phyloP scores from a whole-genome alignment of 345 rosid genomes.

The Kernera saxatilis region DNA sequence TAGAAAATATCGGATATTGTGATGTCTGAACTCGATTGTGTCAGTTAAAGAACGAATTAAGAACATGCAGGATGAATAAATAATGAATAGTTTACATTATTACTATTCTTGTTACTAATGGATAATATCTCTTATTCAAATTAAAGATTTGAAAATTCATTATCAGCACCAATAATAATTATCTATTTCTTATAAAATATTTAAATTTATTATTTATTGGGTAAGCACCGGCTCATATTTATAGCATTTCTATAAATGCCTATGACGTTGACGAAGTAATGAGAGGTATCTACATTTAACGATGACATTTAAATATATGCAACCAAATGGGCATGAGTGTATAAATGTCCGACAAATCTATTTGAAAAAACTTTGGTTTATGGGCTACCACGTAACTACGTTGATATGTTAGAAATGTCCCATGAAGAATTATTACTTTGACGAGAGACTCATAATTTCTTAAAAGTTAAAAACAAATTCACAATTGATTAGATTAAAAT shows the following conservation, averaged over 20 bases:
- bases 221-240: constrained; percentile 9
- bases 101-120: background rate
- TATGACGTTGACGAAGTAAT: constrained; percentile 13
- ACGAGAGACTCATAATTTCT: background rate
- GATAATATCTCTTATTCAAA: background rate
- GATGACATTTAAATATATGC: background rate
- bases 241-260: constrained; percentile 12
- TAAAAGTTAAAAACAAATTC: background rate
- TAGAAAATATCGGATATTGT: background rate
- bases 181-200: background rate
- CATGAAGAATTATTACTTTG: background rate
- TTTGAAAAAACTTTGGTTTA: background rate
- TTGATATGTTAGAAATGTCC: background rate
- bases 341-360: background rate
- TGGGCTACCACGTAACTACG: background rate
- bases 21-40: background rate
- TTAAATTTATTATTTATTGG: background rate
- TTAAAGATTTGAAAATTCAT: background rate
- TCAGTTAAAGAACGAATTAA: background rate
- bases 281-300: background rate
- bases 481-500: background rate
- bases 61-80: background rate
- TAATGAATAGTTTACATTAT: background rate
- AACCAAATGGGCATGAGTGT: background rate
- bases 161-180: too few relatives aligned